Base-by-base conservation (phyloP, 208 protist species). In the Leishmania braziliensis region DNA sequence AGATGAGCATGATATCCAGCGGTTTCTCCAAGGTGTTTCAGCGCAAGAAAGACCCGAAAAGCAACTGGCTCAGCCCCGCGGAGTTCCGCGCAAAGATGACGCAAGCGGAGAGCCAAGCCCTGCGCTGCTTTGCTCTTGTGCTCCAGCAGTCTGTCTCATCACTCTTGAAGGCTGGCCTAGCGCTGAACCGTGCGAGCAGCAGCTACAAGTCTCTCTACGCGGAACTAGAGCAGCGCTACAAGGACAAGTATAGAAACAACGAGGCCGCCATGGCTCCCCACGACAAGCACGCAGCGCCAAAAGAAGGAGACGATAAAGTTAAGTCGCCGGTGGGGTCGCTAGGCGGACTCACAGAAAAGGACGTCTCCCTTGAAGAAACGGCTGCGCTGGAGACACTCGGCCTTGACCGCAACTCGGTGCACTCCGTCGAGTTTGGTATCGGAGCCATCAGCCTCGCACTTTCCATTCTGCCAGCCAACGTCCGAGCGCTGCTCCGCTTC, bases 81-180 rank as follows among this genome's bases (percentile, higher is more conserved):
- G 89, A 92, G 80, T 93, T 89, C 75, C 92, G 90, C 48, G 88
- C 88, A 36, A 90, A 90, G 78, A 82, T 84, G n/a, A 83, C 90
- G 12, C 81, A 90, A 39, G 90, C 87, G 12, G 82, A 88, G 70
- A 80, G 87, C 12, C 84, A 92, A 66, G 81, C 82, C 29, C 68
- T 95, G 69, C 90, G 87, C 58, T 84, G 83, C 56, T 88, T 92
- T 74, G 58, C 89, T 51, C 70, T 95, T 23, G 60, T 92, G 2
- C 60, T 92, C 16, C 82, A 91, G 78, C 86, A 87, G 75, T 87
- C 86, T 33, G 69, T 92, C 3, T 85, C 80, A 26, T 79, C 80
- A n/a, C 9, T 92, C 18, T 3, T 94, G 6, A 88, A 89, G 53
- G 87, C 86, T 65, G 91, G 87, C 12, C 78, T 94, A 10, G 86